Percentiles rank a stretch among this genome's conserved stretches.
Evolutionary conservation across 176 grass and related monocot genomes (phyloP).

Genomic region (Aegilops longissima): DNA sequence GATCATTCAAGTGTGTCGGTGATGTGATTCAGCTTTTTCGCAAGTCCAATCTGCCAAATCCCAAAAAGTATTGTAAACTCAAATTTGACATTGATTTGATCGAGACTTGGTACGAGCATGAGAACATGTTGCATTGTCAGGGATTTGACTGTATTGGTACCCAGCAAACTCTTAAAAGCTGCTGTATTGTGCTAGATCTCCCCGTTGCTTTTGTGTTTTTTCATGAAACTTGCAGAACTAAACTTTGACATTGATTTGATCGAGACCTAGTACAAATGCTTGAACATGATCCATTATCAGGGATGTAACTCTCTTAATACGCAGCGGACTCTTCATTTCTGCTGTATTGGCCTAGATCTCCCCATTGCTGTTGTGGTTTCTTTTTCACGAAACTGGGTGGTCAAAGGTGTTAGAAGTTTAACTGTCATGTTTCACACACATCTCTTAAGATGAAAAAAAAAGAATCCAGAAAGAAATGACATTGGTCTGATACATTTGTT

Average conservation of each 20-base stretch:
- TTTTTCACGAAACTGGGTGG: neutral
- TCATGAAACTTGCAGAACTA: neutral
- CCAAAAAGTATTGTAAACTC: neutral
- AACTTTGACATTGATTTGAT: neutral
- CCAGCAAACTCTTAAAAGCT: neutral
- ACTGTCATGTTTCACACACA: neutral
- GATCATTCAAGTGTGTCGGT: neutral
- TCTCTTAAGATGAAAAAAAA: neutral
- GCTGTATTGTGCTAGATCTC: neutral
- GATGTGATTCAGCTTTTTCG: neutral
- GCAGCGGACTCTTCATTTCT: neutral
- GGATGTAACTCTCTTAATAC: neutral
- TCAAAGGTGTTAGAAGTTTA: neutral
- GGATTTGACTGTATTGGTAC: neutral
- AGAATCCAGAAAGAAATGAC: neutral
- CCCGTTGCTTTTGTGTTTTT: neutral
- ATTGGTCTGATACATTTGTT: neutral
- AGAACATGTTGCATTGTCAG: slow-evolving; percentile 1
- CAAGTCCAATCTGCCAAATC: neutral
- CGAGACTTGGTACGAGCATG: neutral
- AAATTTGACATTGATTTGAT: neutral
- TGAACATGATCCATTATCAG: neutral
- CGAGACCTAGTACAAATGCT: neutral
- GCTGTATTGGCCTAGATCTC: neutral
- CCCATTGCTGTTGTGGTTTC: neutral